Conservation (phyloP, 2,329 filamentous ascomycete genomes). For the Zelopaecilomyces penicillatus region DNA sequence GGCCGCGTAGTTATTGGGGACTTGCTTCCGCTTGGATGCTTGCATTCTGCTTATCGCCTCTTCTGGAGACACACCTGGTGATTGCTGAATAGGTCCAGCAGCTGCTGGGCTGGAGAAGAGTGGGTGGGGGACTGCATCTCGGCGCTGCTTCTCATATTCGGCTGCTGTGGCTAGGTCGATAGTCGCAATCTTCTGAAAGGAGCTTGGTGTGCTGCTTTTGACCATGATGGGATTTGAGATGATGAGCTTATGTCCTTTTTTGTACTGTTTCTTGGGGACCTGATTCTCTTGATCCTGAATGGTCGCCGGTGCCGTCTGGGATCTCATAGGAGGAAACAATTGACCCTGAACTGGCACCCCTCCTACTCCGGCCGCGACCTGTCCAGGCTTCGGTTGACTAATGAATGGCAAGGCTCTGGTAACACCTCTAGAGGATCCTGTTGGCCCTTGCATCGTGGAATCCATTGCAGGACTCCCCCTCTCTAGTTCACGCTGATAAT, state of each 20-base stretch:
- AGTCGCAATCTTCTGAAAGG: slow-evolving; percentile 37
- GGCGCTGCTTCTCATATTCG: slow-evolving; percentile 36
- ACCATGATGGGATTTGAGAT: slow-evolving; percentile 44
- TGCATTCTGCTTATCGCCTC: slow-evolving; percentile 26
- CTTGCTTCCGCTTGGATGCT: slow-evolving; percentile 31
- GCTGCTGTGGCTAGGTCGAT: slow-evolving; percentile 43
- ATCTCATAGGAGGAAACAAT: slow-evolving; percentile 33
- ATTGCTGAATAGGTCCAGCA: slow-evolving; percentile 19
- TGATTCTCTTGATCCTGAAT: slow-evolving; percentile 3
- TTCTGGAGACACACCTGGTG: slow-evolving; percentile 24
- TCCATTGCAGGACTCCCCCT: too few relatives aligned
- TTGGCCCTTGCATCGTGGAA: too few relatives aligned
- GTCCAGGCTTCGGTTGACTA: slow-evolving; percentile 27
- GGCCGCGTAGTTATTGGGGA: slow-evolving; percentile 10
- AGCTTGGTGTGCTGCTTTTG: slow-evolving; percentile 26
- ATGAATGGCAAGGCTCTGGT: slow-evolving; percentile 27
- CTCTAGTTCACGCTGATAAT: too few relatives aligned
- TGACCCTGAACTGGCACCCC: slow-evolving; percentile 32
- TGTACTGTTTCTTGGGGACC: slow-evolving; percentile 11
- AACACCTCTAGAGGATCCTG: background rate
- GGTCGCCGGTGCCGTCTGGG: slow-evolving; percentile 16
- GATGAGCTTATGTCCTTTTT: slow-evolving; percentile 29
- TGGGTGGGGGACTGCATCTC: slow-evolving; percentile 23
- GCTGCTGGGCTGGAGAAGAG: slow-evolving; percentile 24
- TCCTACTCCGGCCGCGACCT: slow-evolving; percentile 27